A percentile compares a stretch with the other conserved stretches of the same genome.
These are phyloP conservation scores for Actinomucor elegans DNA, from an alignment of 371 early-diverging fungal genomes.

Conservation along the genomic window DNA sequence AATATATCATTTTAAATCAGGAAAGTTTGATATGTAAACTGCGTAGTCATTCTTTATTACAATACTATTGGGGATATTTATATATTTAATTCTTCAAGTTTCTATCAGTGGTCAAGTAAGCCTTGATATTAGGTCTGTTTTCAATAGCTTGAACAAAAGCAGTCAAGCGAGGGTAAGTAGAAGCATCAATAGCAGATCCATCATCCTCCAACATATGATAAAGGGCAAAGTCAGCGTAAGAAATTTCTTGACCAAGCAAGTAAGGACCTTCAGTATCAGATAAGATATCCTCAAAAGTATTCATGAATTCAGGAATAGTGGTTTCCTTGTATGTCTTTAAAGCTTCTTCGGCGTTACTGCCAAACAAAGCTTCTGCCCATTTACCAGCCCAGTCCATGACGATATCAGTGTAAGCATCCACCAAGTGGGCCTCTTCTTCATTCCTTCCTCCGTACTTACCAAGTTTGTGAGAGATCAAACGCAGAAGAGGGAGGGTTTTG, in stretches of 20 bases:
- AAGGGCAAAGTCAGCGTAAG: constrained; percentile 30
- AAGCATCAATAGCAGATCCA: background rate
- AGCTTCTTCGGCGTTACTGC: background rate
- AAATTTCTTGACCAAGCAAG: constrained; percentile 23
- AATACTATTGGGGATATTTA: too few species aligned
- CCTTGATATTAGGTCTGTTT: constrained; percentile 14
- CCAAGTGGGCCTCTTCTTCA: constrained; percentile 23
- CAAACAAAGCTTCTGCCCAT: background rate
- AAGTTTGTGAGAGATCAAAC: constrained; percentile 23
- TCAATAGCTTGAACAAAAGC: constrained; percentile 9
- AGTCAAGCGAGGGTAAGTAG: constrained; percentile 4
- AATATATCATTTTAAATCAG: too few species aligned
- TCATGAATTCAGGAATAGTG: background rate
- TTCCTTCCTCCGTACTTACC: constrained; percentile 25
- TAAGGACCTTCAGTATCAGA: constrained; percentile 24
- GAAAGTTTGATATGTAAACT: too few species aligned
- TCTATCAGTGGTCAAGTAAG: constrained; percentile 13
- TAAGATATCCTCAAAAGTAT: constrained; percentile 3
- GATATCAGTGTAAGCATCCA: constrained; percentile 22
- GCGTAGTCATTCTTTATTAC: too few species aligned
- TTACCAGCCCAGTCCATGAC: constrained; percentile 11
- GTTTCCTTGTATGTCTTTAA: constrained; percentile 2
- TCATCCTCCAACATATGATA: constrained; percentile 23
- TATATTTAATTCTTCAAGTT: too few species aligned
- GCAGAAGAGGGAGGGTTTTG: constrained; percentile 22